A percentile compares a stretch with the other conserved stretches of the same genome.
Evolutionary conservation across 2,329 filamentous ascomycete genomes (phyloP).

Genomic region (Alternaria angustiovoidea): DNA sequence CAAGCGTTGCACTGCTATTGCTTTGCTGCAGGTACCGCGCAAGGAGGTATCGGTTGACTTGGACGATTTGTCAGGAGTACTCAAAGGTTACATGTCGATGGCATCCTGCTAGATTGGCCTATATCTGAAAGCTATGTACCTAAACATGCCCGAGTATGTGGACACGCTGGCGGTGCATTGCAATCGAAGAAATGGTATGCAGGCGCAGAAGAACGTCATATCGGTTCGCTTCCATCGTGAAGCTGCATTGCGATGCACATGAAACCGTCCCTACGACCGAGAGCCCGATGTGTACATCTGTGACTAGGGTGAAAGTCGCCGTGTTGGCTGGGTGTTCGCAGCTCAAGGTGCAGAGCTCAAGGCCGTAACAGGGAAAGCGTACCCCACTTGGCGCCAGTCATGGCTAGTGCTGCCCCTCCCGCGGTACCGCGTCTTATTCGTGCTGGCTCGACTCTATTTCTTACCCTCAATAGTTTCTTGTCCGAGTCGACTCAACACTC

Average conservation of each 20-base stretch:
- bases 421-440: constrained; percentile 21
- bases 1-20: constrained; percentile 12
- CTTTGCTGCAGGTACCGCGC: constrained; percentile 38
- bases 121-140: background rate
- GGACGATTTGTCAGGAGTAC: background rate
- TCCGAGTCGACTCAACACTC: background rate
- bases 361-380: constrained; percentile 2
- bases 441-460: constrained; percentile 18
- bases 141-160: background rate
- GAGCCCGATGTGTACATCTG: background rate
- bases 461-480: constrained; percentile 8
- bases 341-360: constrained; percentile 16
- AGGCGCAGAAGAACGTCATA: background rate
- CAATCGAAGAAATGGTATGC: background rate
- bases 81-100: background rate
- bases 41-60: background rate
- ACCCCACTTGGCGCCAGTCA: constrained; percentile 8
- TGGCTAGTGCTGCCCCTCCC: constrained; percentile 13
- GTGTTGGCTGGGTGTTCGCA: constrained; percentile 9
- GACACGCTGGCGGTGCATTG: background rate
- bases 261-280: background rate
- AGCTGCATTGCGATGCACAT: background rate
- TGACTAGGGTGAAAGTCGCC: background rate
- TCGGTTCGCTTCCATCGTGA: background rate
- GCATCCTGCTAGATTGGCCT: background rate